Conservation (phyloP, 2,329 filamentous ascomycete species). For the Fusarium decemcellulare region DNA sequence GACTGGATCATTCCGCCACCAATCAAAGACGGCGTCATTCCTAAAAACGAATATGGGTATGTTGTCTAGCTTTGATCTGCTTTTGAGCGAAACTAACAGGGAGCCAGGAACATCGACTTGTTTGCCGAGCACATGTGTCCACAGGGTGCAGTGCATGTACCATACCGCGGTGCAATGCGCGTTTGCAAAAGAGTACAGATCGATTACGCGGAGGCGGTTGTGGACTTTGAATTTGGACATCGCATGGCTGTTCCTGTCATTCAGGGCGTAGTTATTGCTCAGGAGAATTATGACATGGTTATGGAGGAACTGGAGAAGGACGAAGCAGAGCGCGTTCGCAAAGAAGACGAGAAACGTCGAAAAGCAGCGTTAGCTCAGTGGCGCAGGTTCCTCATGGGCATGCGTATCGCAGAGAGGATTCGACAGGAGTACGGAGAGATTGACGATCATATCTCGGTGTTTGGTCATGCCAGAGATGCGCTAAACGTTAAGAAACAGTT, state of each 20-base stretch:
- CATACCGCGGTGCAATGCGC: slow-evolving; percentile 80
- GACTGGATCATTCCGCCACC: slow-evolving; percentile 95
- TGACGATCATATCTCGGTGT: slow-evolving; percentile 65
- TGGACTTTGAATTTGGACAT: slow-evolving; percentile 96
- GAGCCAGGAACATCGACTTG: slow-evolving; percentile 84
- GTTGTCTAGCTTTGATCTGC: slow-evolving; percentile 3
- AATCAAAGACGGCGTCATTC: slow-evolving; percentile 87
- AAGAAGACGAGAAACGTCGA: slow-evolving; percentile 86
- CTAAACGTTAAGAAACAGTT: slow-evolving; percentile 33
- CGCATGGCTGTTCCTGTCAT: slow-evolving; percentile 95
- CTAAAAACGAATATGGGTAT: slow-evolving; percentile 89
- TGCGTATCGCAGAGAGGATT: slow-evolving; percentile 86
- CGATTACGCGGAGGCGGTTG: slow-evolving; percentile 94
- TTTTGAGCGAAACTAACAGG: slow-evolving; percentile 36
- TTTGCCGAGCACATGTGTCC: slow-evolving; percentile 97
- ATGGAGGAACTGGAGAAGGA: slow-evolving; percentile 85
- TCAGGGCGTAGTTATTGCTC: slow-evolving; percentile 88
- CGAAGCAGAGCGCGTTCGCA: slow-evolving; percentile 80
- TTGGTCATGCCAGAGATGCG: slow-evolving; percentile 62
- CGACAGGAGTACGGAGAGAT: slow-evolving; percentile 81
- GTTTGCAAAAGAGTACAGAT: slow-evolving; percentile 88
- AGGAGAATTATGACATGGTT: slow-evolving; percentile 81
- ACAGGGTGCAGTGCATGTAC: slow-evolving; percentile 84
- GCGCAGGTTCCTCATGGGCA: slow-evolving; percentile 88
- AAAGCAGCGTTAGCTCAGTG: slow-evolving; percentile 82